Percentiles rank a stretch among this genome's conserved stretches.
phyloP scores from a whole-genome alignment of 441 rosid species.

The Kokia cookei region DNA sequence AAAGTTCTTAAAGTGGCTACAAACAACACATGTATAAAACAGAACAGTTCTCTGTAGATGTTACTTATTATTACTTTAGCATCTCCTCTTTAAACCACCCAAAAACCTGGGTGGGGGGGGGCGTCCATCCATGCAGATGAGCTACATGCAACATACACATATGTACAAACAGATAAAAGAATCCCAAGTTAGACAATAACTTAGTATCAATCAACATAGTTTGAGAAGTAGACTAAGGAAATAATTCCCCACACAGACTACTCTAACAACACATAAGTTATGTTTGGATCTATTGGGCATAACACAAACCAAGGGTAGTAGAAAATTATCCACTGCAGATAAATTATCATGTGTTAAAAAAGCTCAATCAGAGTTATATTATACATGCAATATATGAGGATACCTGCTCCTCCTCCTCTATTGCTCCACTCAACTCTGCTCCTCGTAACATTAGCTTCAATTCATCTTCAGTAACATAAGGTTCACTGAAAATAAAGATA shows the following conservation, averaged over 20 bases:
- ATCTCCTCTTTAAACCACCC: neutral
- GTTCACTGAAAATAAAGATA: constrained; percentile 53
- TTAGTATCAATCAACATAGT: neutral
- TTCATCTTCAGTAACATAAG: constrained; percentile 98
- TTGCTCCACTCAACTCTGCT: constrained; percentile 96
- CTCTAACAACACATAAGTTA: neutral
- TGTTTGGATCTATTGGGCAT: neutral
- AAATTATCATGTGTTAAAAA: neutral
- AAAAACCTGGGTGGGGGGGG: neutral
- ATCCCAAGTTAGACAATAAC: neutral
- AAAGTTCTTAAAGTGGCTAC: neutral
- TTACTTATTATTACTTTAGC: neutral
- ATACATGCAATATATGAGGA: neutral
- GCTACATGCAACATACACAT: neutral
- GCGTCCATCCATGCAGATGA: neutral
- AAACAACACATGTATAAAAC: neutral
- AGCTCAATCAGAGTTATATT: neutral
- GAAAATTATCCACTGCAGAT: neutral
- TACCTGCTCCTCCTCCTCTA: constrained; percentile 99
- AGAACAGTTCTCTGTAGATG: neutral
- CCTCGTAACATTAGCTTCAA: constrained; percentile 94
- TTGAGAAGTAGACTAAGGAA: neutral
- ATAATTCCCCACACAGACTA: neutral
- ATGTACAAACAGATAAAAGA: neutral
- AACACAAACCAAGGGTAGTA: neutral